These are phyloP conservation scores for Blastomyces gilchristii DNA, from an alignment of 2,329 filamentous ascomycete genomes.

Conservation along the genomic window DNA sequence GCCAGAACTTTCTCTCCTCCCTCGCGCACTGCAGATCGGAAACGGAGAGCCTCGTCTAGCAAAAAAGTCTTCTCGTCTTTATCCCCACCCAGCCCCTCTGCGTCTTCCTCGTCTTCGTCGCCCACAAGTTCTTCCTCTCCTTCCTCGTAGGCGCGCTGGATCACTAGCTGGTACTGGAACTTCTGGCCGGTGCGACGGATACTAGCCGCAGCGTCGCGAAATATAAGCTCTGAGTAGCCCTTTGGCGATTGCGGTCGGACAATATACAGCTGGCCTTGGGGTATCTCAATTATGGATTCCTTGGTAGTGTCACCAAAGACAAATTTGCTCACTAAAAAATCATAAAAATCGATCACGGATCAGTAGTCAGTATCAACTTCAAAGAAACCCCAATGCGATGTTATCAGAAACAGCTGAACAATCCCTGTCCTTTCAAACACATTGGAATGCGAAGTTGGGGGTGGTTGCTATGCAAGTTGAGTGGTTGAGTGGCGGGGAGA, in stretches of 20 bases:
- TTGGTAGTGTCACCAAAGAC: conserved; percentile 83
- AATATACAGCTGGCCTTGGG: conserved; percentile 93
- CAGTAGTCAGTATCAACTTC: neutral
- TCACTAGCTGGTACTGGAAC: conserved; percentile 92
- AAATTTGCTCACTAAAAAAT: conserved; percentile 66
- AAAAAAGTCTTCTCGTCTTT: conserved; percentile 97
- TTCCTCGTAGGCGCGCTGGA: conserved; percentile 94
- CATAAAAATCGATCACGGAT: neutral
- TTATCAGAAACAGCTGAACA: neutral
- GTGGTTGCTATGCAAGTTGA: conserved; percentile 17
- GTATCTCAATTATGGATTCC: conserved; percentile 86
- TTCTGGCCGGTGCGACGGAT: conserved; percentile 90
- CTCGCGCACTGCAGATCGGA: conserved; percentile 72
- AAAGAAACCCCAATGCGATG: neutral
- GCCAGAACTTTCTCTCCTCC: conserved; percentile 77
- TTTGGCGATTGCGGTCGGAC: conserved; percentile 92
- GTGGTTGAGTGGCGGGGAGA: conserved; percentile 14
- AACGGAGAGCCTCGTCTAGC: conserved; percentile 82
- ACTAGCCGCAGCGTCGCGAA: conserved; percentile 87
- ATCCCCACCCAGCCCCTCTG: conserved; percentile 61
- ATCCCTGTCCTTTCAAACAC: conserved; percentile 6
- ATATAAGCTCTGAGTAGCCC: conserved; percentile 96
- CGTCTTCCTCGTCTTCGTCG: conserved; percentile 73
- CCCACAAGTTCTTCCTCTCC: conserved; percentile 90
- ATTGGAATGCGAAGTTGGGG: conserved; percentile 11